Base-by-base conservation (phyloP, 2,329 filamentous ascomycete species). In the Blastomyces parvus region DNA sequence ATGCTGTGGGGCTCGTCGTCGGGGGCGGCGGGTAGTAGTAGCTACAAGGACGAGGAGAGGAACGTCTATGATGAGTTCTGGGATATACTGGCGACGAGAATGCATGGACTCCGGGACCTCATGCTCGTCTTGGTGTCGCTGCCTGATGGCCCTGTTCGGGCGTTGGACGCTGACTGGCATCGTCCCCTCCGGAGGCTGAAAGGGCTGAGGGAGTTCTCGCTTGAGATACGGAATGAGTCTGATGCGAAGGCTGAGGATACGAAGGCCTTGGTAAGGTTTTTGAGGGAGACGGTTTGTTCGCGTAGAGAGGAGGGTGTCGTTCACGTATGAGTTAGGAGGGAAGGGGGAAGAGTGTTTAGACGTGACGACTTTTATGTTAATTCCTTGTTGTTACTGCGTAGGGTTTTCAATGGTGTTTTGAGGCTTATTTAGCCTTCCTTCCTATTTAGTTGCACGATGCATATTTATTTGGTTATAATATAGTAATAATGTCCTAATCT, bases 211-310 rank as follows among this genome's bases (percentile, higher is more conserved):
- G 27, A 25, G n/a, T 59, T 59, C 48, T 19, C 25, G 40, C 22
- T 59, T 59, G 57, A 59, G 40, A 59, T 59, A 27, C 57, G 42
- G 38, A 59, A 59, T 59, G 42, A 46, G 14, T 9, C 25, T 6
- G 57, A 44, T 59, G 57, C 57, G 13, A 22, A 44, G 38, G 57
- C 38, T 14, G 57, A 46, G 57, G 57, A 59, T 59, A 59, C 57
- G 3, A 22, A 11, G 22, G 57, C 8, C 7, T n/a, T 59, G 25
- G 40, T 59, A 19, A 44, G 14, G 38, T 59, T 59, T 46, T 14
- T 59, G 57, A 33, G 14, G 40, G 40, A 59, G 40, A n/a, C 40
- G 5, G 40, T 59, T 59, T 59, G 57, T 33, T 8, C 22, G 40
- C 13, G 3, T 40, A 46, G 57, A 40, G 40, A 59, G 17, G 40